Conservation (phyloP, 1,284 basidiomycete genomes). For the Naganishia sp. region DNA sequence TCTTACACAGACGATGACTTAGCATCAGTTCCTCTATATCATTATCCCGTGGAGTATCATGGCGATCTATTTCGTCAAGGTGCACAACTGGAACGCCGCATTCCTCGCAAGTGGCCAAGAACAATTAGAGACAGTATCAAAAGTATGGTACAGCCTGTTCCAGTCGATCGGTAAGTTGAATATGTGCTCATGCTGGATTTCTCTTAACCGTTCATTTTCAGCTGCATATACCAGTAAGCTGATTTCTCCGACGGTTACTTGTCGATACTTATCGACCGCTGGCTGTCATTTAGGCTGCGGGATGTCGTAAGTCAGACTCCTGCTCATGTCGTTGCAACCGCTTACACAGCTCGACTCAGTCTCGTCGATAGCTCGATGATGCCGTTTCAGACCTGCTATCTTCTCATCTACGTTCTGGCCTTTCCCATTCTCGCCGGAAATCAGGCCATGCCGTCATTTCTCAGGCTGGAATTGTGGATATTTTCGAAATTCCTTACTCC, state of each 20-base stretch:
- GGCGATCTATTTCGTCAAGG: slow-evolving; percentile 41
- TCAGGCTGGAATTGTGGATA: slow-evolving; percentile 42
- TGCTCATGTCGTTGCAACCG: no score
- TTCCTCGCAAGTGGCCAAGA: slow-evolving; percentile 35
- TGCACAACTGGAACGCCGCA: slow-evolving; percentile 35
- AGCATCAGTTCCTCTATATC: slow-evolving; percentile 43
- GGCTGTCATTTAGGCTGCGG: slow-evolving; percentile 3
- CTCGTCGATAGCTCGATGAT: slow-evolving; percentile 41
- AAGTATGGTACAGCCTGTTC: slow-evolving; percentile 44
- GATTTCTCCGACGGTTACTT: not conserved
- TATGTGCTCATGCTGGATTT: not conserved
- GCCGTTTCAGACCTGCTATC: slow-evolving; percentile 40
- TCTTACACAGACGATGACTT: not conserved
- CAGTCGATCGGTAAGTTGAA: slow-evolving; percentile 33
- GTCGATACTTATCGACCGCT: not conserved
- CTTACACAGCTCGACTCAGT: slow-evolving; percentile 21
- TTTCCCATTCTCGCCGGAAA: slow-evolving; percentile 44
- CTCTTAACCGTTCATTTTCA: not conserved
- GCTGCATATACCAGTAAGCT: slow-evolving; percentile 20
- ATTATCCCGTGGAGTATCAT: slow-evolving; percentile 44
- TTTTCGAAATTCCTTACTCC: slow-evolving; percentile 41
- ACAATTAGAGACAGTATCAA: slow-evolving; percentile 38
- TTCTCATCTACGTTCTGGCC: slow-evolving; percentile 41
- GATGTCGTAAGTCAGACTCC: slow-evolving; percentile 10
- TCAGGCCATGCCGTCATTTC: slow-evolving; percentile 44